Evolutionary conservation across 345 rosid genomes (phyloP), one percentile per base, ranked within the genome.

Genomic region (Moricandia arvensis): DNA sequence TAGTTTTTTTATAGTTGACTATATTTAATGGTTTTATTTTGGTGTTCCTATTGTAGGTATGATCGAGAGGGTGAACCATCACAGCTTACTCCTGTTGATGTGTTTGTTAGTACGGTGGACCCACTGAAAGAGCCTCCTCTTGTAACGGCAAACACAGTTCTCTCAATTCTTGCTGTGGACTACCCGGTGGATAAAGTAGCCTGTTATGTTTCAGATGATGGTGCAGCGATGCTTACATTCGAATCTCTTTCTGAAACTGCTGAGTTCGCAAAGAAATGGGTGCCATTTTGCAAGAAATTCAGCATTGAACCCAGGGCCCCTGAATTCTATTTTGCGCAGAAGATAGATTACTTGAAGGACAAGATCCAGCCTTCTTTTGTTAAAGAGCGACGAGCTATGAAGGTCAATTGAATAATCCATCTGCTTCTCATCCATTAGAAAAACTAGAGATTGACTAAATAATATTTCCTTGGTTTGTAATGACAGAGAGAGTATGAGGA

Each of bases 51-150:
- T 62, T 85, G 79, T 78, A 96, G 99, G 83, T 93, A 62, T 86
- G 99, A 93, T 73, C 90, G 97, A 24, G 99, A 96, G 5, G 98
- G 99, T 68, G 99, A 96, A 82, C 98, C 96, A 68, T 96, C 98
- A 18, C 97, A 89, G 82, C 80, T 96, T 38, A 84, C 90, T 75
- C 99, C 98, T 65, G 93, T 96, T 45, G 99, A 96, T 82, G 80
- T 96, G 78, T 96, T 96, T 81, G 99, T 96, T 75, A 96, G 99
- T 87, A 96, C 98, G 4, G 99, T 96, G 98, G 99, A 96, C 82
- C 99, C 99, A 59, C 78, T 96, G 76, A 96, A 96, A 81, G 99
- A 96, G 76, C 99, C 98, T 59, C 99, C 99, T 7, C 93, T 96
- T 73, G 49, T 96, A 35, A 96, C 99, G 27, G 98, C 99, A 41